Conservation (phyloP, 2,329 filamentous ascomycete genomes). For the Fusarium austroafricanum region DNA sequence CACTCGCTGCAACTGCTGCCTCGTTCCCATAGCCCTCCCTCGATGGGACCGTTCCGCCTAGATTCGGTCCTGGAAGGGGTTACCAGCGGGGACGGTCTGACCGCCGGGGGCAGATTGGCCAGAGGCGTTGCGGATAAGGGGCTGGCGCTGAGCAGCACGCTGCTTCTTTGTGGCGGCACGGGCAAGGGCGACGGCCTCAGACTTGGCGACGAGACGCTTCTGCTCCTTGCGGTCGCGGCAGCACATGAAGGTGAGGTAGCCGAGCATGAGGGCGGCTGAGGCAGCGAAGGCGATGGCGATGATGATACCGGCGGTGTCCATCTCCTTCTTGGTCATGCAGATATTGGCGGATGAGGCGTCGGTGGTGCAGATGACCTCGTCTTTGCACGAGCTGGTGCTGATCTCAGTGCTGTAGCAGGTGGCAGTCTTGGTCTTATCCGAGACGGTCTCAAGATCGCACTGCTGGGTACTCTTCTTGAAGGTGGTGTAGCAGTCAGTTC, state of each 20-base stretch:
- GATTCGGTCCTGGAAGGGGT: conserved; percentile 55
- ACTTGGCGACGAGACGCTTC: conserved; percentile 57
- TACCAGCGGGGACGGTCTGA: conserved; percentile 3
- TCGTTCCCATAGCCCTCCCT: conserved; percentile 27
- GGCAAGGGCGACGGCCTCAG: conserved; percentile 63
- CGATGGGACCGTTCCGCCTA: conserved; percentile 43
- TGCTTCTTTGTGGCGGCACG: conserved; percentile 61
- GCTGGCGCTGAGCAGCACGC: conserved; percentile 51
- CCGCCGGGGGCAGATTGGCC: conserved; percentile 35
- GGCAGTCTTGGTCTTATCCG: conserved; percentile 50
- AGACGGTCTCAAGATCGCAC: conserved; percentile 56
- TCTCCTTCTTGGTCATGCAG: conserved; percentile 57
- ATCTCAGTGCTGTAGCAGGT: conserved; percentile 55
- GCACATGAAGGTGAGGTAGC: conserved; percentile 62
- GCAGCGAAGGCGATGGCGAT: conserved; percentile 61
- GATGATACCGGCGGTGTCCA: conserved; percentile 60
- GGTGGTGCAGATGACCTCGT: conserved; percentile 58
- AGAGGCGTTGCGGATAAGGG: conserved; percentile 52
- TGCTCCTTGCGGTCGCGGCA: conserved; percentile 61
- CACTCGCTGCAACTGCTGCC: conserved; percentile 33
- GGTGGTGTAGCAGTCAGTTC: conserved; percentile 53
- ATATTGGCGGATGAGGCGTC: conserved; percentile 52
- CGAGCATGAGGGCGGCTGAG: conserved; percentile 53
- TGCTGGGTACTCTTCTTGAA: conserved; percentile 47
- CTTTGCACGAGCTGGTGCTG: conserved; percentile 55